phyloP scores from a whole-genome alignment of 2,329 filamentous ascomycete genomes.

The Verticillium isaacii region DNA sequence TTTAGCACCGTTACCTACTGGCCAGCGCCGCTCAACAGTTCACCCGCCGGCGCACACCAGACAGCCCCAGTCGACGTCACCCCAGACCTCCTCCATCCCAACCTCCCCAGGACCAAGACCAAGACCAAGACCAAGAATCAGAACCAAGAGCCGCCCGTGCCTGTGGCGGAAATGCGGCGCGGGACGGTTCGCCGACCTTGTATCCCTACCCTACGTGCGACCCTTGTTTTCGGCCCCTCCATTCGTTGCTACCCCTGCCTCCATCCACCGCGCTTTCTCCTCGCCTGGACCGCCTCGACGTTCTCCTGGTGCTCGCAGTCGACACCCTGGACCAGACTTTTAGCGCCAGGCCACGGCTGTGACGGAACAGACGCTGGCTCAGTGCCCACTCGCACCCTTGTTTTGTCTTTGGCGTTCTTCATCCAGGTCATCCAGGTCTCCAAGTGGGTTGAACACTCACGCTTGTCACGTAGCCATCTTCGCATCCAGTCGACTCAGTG shows the following conservation, averaged over 20 bases:
- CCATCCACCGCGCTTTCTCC: not conserved
- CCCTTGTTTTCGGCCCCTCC: not conserved
- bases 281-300: not conserved
- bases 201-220: conserved; percentile 3
- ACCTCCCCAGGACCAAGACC: not conserved
- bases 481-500: not conserved
- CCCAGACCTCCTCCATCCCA: not conserved
- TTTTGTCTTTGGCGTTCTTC: not conserved
- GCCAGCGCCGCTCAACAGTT: not conserved
- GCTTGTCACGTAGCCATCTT: not conserved
- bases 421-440: not conserved
- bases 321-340: not conserved
- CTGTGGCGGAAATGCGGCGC: not conserved
- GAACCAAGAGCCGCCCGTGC: not conserved
- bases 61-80: not conserved
- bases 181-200: not conserved
- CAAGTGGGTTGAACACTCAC: not conserved
- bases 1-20: not conserved
- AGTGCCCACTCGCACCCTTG: not conserved
- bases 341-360: not conserved
- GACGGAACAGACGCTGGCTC: not conserved
- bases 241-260: not conserved
- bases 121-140: not conserved
- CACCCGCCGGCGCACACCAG: not conserved
- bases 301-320: not conserved